These are phyloP conservation scores for Lagenaria siceraria DNA, from an alignment of 306 rosid genomes.

Conservation along the genomic window DNA sequence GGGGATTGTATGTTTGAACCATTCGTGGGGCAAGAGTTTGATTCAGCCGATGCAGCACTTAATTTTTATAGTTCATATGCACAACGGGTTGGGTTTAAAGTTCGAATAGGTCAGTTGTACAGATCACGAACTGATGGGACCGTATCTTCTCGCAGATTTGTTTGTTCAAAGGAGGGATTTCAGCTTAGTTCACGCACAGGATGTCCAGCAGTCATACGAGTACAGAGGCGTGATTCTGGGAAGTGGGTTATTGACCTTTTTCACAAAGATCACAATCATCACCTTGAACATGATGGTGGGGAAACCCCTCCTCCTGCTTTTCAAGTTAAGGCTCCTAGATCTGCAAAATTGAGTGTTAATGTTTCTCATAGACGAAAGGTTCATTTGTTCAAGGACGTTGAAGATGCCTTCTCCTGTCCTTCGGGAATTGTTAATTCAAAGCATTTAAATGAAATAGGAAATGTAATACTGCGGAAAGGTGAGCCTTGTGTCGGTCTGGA, in stretches of 20 bases:
- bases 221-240: conserved; percentile 63
- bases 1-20: conserved; percentile 54
- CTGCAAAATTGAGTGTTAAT: conserved; percentile 21
- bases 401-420: conserved; percentile 34
- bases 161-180: conserved; percentile 90
- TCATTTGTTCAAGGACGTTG: conserved; percentile 32
- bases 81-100: conserved; percentile 58
- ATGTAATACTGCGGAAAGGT: conserved; percentile 29
- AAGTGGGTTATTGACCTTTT: conserved; percentile 89
- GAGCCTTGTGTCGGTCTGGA: conserved; percentile 67
- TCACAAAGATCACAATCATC: conserved; percentile 74
- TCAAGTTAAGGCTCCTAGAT: conserved; percentile 23
- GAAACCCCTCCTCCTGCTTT: conserved; percentile 30
- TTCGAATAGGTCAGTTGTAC: conserved; percentile 85
- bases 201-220: conserved; percentile 83
- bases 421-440: conserved; percentile 50
- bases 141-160: conserved; percentile 81
- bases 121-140: conserved; percentile 85
- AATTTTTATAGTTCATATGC: conserved; percentile 61
- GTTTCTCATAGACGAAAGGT: conserved; percentile 37
- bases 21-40: conserved; percentile 60
- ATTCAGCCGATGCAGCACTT: conserved; percentile 64
- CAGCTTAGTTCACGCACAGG: conserved; percentile 89
- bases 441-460: conserved; percentile 41
- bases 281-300: conserved; percentile 34